These are phyloP conservation scores for Chytriomyces hyalinus DNA, from an alignment of 192 early-diverging fungal genomes.

Conservation along the genomic window DNA sequence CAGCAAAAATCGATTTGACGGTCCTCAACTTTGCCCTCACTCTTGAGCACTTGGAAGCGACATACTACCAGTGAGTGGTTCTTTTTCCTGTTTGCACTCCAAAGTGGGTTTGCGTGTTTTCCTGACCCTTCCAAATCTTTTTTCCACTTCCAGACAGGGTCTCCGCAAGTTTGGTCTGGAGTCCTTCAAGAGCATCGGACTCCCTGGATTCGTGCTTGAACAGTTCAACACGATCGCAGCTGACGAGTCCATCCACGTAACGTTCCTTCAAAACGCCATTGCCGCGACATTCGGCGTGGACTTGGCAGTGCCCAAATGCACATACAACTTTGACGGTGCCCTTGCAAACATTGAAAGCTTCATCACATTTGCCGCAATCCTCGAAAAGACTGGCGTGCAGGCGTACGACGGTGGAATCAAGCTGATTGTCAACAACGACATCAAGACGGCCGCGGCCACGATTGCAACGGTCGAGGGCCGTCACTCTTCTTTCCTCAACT, in stretches of 20 bases:
- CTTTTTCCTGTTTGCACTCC: too few species aligned
- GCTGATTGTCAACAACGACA: constrained; percentile 39
- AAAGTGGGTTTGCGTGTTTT: too few species aligned
- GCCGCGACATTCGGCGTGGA: constrained; percentile 40
- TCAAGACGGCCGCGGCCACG: constrained; percentile 56
- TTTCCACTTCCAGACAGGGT: constrained; percentile 25
- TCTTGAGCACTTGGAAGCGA: constrained; percentile 48
- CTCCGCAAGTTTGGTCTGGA: constrained; percentile 34
- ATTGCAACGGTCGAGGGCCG: constrained; percentile 62
- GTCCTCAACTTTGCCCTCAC: constrained; percentile 55
- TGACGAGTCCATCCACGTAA: constrained; percentile 50
- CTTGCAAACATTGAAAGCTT: constrained; percentile 50
- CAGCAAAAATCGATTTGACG: constrained; percentile 30
- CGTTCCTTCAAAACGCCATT: constrained; percentile 33
- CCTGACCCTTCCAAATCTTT: not conserved
- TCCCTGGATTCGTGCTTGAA: constrained; percentile 33
- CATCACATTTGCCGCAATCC: constrained; percentile 47
- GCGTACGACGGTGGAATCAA: constrained; percentile 59
- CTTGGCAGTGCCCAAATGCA: constrained; percentile 37
- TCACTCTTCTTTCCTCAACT: constrained; percentile 57
- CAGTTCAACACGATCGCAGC: constrained; percentile 36
- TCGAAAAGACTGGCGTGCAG: constrained; percentile 57
- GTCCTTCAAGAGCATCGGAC: constrained; percentile 40
- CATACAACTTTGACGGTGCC: constrained; percentile 46
- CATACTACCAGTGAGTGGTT: constrained; percentile 38